Evolutionary conservation across 2,329 filamentous ascomycete species (phyloP).

Genomic region (Pseudogymnoascus sp.): DNA sequence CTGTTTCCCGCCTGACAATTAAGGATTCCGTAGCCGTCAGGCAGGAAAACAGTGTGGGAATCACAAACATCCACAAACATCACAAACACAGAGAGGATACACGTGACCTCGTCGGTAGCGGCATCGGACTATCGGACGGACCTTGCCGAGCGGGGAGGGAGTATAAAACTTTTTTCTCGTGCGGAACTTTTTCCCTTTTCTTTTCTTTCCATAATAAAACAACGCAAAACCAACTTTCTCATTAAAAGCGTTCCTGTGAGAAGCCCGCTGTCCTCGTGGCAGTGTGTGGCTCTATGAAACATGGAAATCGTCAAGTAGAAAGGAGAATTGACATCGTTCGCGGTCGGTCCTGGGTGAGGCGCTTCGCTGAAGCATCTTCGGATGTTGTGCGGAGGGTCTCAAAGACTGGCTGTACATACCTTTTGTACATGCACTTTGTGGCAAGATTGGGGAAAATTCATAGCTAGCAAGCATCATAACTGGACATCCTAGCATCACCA

Average conservation of each 20-base stretch:
- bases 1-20: background rate
- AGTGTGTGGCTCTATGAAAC: constrained; percentile 27
- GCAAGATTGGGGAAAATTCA: background rate
- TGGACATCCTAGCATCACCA: background rate
- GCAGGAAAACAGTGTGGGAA: background rate
- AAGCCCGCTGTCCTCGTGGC: constrained; percentile 22
- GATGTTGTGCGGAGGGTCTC: constrained; percentile 22
- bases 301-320: constrained; percentile 26
- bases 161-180: constrained; percentile 4
- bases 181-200: constrained; percentile 3
- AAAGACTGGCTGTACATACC: constrained; percentile 27
- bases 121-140: background rate
- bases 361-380: constrained; percentile 15
- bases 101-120: background rate
- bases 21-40: background rate
- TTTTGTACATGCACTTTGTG: constrained; percentile 18
- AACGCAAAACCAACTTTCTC: constrained; percentile 20
- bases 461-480: background rate
- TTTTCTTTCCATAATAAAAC: constrained; percentile 13
- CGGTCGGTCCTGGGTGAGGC: constrained; percentile 27
- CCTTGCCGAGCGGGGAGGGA: constrained; percentile 2
- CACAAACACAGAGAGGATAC: background rate
- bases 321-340: constrained; percentile 20
- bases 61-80: background rate
- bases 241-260: constrained; percentile 27